Evolutionary conservation across 2,329 filamentous ascomycete species (phyloP), one percentile per base, ranked within the genome.

Genomic region (Penicillium sp.): DNA sequence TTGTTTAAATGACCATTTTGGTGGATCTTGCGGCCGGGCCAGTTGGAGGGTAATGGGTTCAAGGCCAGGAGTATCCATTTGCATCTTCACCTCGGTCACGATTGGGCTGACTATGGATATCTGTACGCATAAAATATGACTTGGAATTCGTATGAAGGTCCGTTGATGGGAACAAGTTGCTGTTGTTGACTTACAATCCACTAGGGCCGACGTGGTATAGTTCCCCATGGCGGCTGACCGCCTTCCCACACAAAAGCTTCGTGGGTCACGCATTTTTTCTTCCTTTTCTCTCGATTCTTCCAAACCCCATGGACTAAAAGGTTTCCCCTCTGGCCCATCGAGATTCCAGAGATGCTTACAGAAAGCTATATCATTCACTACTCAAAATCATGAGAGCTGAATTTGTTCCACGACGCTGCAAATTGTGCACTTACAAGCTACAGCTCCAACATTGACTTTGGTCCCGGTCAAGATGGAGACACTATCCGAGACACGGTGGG

Each of bases 401-500:
- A 46, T n/a, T n/a, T n/a, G 39, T 30, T 37, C 45, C 30, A 36
- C 45, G 31, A 31, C 39, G 35, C 34, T 47, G 27, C 41, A 41
- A 38, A 39, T n/a, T 27, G 44, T 38, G 40, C 33, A 57, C 41
- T 52, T 42, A 47, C 41, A 14, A 16, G 16, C 40, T 41, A 38
- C 40, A 51, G 49, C 44, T 50, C 49, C 43, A 27, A 35, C 41
- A 32, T 41, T 31, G 33, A 25, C 35, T 37, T 26, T 39, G 39
- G 39, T 36, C 31, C 30, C 36, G 22, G 39, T 40, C 33, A 44
- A 27, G 37, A 88, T 89, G 84, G 84, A 89, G 67, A 79, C 79
- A 50, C 70, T 89, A 52, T 73, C 74, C 63, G 82, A 86, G 44
- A 83, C 82, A 54, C 69, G 74, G 46, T 90, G 84, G 84, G 84